Percentiles rank a stretch among this genome's conserved stretches.
Conservation (phyloP, 805 yeast species). For the Ogataea pilisensis region DNA sequence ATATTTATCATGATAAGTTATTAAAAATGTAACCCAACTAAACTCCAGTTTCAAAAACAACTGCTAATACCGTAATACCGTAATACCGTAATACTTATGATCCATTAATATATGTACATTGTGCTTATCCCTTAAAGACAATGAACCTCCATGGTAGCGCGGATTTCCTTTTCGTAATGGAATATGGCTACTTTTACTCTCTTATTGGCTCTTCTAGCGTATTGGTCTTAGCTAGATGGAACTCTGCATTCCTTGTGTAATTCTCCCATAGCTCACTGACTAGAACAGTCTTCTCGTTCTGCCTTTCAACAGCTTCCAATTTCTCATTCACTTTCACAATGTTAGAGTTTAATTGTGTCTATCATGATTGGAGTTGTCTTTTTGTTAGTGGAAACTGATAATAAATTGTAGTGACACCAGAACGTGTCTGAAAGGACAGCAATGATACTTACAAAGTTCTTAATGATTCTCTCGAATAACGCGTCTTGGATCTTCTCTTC, state of each 20-base stretch:
- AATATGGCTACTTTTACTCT: slow-evolving; percentile 4
- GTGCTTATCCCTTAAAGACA: too few species aligned
- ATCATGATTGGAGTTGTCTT: neutral
- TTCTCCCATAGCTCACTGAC: slow-evolving; percentile 78
- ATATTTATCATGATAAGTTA: too few species aligned
- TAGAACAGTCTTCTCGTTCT: slow-evolving; percentile 65
- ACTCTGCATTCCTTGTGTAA: slow-evolving; percentile 65
- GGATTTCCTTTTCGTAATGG: too few species aligned
- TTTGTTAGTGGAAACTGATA: slow-evolving; percentile 7
- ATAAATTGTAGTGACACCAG: too few species aligned
- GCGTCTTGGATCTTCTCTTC: slow-evolving; percentile 80
- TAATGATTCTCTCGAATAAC: slow-evolving; percentile 68
- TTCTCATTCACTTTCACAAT: slow-evolving; percentile 59
- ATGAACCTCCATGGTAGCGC: too few species aligned
- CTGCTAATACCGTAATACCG: too few species aligned
- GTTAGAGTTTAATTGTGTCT: slow-evolving; percentile 72
- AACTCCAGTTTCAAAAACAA: too few species aligned
- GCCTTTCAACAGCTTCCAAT: slow-evolving; percentile 56
- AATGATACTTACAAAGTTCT: slow-evolving; percentile 65
- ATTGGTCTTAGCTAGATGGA: slow-evolving; percentile 63
- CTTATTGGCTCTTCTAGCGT: slow-evolving; percentile 40
- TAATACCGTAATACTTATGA: too few species aligned
- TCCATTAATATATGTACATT: too few species aligned
- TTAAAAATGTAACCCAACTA: too few species aligned
- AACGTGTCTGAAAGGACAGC: too few species aligned